phyloP scores from a whole-genome alignment of 2,329 filamentous ascomycete species.

The Colletotrichum filicis region DNA sequence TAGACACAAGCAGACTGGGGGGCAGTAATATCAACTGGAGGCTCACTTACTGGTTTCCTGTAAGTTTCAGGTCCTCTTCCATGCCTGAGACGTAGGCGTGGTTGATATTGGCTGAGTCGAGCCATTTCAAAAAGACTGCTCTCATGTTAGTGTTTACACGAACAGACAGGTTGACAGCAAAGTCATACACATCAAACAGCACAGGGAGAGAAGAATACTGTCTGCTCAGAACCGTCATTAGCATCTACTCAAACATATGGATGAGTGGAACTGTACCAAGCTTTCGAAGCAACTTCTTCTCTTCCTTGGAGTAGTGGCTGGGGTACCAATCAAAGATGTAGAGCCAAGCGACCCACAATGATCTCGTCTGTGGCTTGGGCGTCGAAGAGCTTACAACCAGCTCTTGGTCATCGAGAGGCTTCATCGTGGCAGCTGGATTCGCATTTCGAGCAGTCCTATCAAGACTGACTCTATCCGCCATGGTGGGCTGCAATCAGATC shows the following conservation, averaged over 20 bases:
- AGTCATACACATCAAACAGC: neutral
- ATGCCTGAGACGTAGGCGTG: slow-evolving; percentile 51
- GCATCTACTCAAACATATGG: no score
- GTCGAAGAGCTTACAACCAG: slow-evolving; percentile 39
- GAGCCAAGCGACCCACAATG: slow-evolving; percentile 41
- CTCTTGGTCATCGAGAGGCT: neutral
- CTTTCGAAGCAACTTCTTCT: slow-evolving; percentile 41
- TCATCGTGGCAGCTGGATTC: no score
- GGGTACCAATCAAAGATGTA: slow-evolving; percentile 44
- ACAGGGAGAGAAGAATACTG: slow-evolving; percentile 42
- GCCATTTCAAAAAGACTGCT: slow-evolving; percentile 43
- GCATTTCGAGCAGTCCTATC: no score
- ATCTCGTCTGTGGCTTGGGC: slow-evolving; percentile 28
- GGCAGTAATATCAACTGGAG: no score
- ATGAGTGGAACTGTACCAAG: slow-evolving; percentile 25
- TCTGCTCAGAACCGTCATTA: slow-evolving; percentile 16
- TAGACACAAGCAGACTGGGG: no score
- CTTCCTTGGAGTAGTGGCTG: slow-evolving; percentile 43
- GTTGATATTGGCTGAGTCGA: slow-evolving; percentile 45
- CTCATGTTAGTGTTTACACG: no score
- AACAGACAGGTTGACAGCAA: no score
- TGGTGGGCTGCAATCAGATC: no score
- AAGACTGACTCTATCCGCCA: no score
- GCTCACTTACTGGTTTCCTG: slow-evolving; percentile 41
- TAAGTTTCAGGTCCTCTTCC: slow-evolving; percentile 46